Percentiles rank a stretch among this genome's conserved stretches.
phyloP scores from a whole-genome alignment of 2,329 filamentous ascomycete species.

The Mycocentrospora acerina region DNA sequence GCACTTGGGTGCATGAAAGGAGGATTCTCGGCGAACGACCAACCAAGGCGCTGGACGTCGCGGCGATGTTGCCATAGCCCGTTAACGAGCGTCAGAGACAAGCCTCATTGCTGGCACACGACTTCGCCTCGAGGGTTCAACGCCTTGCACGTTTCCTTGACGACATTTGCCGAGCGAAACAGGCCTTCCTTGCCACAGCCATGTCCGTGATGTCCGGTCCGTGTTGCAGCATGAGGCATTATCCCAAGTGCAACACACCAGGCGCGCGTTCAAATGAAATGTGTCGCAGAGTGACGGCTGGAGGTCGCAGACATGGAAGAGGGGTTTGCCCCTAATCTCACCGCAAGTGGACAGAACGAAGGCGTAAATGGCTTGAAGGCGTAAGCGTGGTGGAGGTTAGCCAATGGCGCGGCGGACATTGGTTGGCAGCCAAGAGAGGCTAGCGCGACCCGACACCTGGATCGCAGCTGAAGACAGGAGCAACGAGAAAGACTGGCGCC shows the following conservation, averaged over 20 bases:
- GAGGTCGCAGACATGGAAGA: constrained; percentile 16
- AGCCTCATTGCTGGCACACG: constrained; percentile 2
- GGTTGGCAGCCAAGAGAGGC: constrained; percentile 8
- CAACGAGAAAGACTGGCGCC: constrained; percentile 16
- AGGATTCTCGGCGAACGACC: constrained; percentile 4
- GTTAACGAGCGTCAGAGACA: constrained; percentile 10
- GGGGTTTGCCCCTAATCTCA: constrained; percentile 22
- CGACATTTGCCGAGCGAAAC: background rate
- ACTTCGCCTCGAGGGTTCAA: too few relatives aligned
- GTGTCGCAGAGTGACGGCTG: constrained; percentile 23
- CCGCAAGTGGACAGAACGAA: constrained; percentile 13
- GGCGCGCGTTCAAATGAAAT: constrained; percentile 24
- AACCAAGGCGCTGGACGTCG: constrained; percentile 2
- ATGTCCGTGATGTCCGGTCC: constrained; percentile 22
- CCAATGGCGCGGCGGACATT: constrained; percentile 14
- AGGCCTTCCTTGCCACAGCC: constrained; percentile 16
- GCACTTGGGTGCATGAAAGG: constrained; percentile 11
- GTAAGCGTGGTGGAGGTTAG: background rate
- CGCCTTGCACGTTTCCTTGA: too few relatives aligned
- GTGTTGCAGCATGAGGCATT: constrained; percentile 16
- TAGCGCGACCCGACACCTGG: background rate
- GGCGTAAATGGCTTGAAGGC: constrained; percentile 10
- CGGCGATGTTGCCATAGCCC: constrained; percentile 8
- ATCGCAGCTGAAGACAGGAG: too few relatives aligned
- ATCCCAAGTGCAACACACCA: constrained; percentile 12